Evolutionary conservation across 2,329 filamentous ascomycete genomes (phyloP).

Genomic region (Blumeria hordei): DNA sequence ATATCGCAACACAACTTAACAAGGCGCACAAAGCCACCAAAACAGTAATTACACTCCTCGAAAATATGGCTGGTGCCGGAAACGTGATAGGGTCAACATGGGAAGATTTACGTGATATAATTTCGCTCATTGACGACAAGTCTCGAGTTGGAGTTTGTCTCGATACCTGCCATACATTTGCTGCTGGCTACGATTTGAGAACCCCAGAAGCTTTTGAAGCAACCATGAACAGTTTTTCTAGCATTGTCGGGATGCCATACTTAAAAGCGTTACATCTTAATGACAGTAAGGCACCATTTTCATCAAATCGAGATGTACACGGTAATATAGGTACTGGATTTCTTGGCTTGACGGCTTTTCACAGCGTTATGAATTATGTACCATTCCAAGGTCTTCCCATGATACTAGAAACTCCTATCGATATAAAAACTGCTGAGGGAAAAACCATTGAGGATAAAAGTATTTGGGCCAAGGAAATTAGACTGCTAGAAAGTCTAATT

Average conservation of each 20-base stretch:
- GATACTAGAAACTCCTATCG: slow-evolving; percentile 90
- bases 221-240: slow-evolving; percentile 55
- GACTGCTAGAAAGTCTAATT: slow-evolving; percentile 69
- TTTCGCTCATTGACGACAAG: slow-evolving; percentile 58
- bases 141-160: slow-evolving; percentile 74
- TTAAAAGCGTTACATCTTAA: slow-evolving; percentile 78
- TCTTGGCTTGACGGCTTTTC: slow-evolving; percentile 71
- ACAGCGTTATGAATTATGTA: slow-evolving; percentile 67
- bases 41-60: slow-evolving; percentile 59
- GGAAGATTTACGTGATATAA: slow-evolving; percentile 68
- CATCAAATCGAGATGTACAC: slow-evolving; percentile 66
- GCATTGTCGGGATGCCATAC: slow-evolving; percentile 52
- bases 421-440: slow-evolving; percentile 38
- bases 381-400: slow-evolving; percentile 61
- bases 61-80: slow-evolving; percentile 85
- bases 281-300: slow-evolving; percentile 77
- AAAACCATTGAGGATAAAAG: slow-evolving; percentile 52
- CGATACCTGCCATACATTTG: slow-evolving; percentile 92
- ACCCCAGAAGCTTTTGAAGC: slow-evolving; percentile 45
- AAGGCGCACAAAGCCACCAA: slow-evolving; percentile 53
- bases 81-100: slow-evolving; percentile 73
- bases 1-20: slow-evolving; percentile 68
- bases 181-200: slow-evolving; percentile 75
- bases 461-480: slow-evolving; percentile 86
- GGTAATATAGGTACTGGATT: slow-evolving; percentile 94